Evolutionary conservation across 441 rosid genomes (phyloP).

Genomic region (Gossypium schwendimanii): DNA sequence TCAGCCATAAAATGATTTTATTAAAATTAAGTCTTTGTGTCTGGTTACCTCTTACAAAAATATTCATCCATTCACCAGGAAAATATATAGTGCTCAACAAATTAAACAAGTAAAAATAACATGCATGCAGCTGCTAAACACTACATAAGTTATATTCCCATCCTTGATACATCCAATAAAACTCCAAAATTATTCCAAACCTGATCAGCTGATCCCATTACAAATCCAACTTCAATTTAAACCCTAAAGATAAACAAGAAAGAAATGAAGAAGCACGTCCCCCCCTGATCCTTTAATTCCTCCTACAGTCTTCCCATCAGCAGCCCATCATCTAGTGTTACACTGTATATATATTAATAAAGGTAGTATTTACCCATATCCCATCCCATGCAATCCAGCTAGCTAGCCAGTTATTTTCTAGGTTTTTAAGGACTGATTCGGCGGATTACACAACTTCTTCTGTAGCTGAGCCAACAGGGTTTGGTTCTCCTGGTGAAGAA

Average conservation of each 20-base stretch:
- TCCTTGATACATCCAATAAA: neutral
- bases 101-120: neutral
- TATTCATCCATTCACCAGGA: neutral
- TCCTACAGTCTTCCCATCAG: neutral
- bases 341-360: neutral
- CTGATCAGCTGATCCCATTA: neutral
- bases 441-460: constrained; percentile 19
- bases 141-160: neutral
- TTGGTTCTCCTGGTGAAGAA: constrained; percentile 68
- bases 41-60: too few relatives aligned
- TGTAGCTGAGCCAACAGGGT: constrained; percentile 48
- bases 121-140: neutral
- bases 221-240: neutral
- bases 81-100: neutral
- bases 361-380: neutral
- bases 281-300: neutral
- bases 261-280: neutral
- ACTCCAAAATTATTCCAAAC: neutral
- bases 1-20: neutral
- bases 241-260: neutral
- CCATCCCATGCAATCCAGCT: too few relatives aligned
- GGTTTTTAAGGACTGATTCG: neutral
- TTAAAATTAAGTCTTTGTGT: too few relatives aligned
- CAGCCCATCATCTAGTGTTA: neutral
- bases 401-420: neutral